Base-by-base conservation (phyloP, 2,329 filamentous ascomycete genomes). In the Colletotrichum spinosum region DNA sequence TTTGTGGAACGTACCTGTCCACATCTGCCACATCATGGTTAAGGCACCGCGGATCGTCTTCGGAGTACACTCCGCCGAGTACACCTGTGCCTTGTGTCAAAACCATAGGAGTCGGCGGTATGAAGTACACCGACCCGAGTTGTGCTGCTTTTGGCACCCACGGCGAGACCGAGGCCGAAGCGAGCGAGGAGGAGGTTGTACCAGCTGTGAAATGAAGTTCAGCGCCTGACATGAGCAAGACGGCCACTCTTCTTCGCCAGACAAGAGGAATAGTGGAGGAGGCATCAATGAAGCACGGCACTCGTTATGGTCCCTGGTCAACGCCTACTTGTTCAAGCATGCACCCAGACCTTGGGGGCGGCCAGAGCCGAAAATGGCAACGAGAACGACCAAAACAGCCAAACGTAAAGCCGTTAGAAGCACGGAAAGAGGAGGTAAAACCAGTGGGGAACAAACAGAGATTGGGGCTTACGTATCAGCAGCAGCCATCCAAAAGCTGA, bases 401-500 rank as follows among this genome's bases (percentile, higher is more conserved):
- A 25, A 25, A 25, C 25, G 25, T 25, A 25, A 25, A 25, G 25
- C 25, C 25, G 25, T 25, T 25, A 4, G 25, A 25, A 25, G 25
- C 25, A 25, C 25, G 25, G 25, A 25, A 25, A 25, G 25, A 25
- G 25, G 3, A 25, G 25, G 25, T 25, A 25, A 46, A 10, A 15
- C 7, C 6, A 17, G 2, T 46, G 10, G 44, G 38, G 12, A 46
- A 25, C 7, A 33, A 10, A 6, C 15, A 15, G n/a, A 17, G 12
- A 8, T 9, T 6, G 2, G 25, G 11, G 15, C 44, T 54, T 86
- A 84, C 51, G 85, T 84, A 51, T 88, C 80, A 65, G 83, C 78
- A 76, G 83, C 64, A 3, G 75, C 86, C 87, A 90, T 56, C 86
- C 86, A 73, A 86, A 87, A 45, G 76, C 84, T 53, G 77, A 76